These are phyloP conservation scores for Saturnispora zaruensis DNA, from an alignment of 805 yeast genomes.

Conservation along the genomic window DNA sequence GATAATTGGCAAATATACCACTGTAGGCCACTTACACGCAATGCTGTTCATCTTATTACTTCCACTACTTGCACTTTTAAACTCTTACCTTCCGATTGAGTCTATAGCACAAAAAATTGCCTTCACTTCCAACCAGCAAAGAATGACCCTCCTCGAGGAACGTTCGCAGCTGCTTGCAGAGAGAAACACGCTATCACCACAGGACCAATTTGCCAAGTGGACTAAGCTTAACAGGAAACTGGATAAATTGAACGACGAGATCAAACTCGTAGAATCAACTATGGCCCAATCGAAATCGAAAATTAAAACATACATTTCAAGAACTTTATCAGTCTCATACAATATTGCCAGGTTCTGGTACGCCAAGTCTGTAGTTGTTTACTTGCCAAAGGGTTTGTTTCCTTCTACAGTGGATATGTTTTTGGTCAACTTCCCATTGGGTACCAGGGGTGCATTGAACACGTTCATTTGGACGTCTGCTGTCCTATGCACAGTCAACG, in stretches of 20 bases:
- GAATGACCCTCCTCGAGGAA: not conserved
- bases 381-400: not conserved
- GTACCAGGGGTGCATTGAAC: conserved; percentile 1
- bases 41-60: not conserved
- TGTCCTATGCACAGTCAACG: not conserved
- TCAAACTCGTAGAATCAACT: conserved; percentile 25
- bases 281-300: not conserved
- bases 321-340: not conserved
- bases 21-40: not conserved
- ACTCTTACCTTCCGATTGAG: not conserved
- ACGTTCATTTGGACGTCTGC: conserved; percentile 4
- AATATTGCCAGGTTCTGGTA: not conserved
- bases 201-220: conserved; percentile 94
- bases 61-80: not conserved
- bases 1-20: not conserved
- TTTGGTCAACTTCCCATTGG: not conserved
- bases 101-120: not conserved
- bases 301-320: not conserved
- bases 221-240: conserved; percentile 75
- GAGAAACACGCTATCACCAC: conserved; percentile 63
- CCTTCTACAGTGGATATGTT: not conserved
- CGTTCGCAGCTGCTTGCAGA: conserved; percentile 21
- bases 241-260: conserved; percentile 48
- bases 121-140: not conserved
- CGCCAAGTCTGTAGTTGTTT: conserved; percentile 1